Evolutionary conservation across 2,329 filamentous ascomycete species (phyloP).

Genomic region (Fusarium humuli): DNA sequence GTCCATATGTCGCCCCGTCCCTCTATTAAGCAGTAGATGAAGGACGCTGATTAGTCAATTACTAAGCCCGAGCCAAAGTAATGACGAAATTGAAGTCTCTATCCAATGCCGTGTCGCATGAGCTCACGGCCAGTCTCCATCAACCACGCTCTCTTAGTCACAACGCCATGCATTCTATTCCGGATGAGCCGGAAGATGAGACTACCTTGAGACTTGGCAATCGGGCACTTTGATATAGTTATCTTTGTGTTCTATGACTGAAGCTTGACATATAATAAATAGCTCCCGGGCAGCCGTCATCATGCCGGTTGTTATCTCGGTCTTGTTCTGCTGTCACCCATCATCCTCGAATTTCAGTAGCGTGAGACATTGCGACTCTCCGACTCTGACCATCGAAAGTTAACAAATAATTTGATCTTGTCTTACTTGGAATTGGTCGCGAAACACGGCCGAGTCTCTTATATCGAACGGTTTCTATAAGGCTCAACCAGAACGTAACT

Average conservation of each 20-base stretch:
- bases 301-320: background rate
- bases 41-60: slow-evolving; percentile 15
- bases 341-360: background rate
- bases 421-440: background rate
- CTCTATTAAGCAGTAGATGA: background rate
- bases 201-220: slow-evolving; percentile 23
- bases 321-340: background rate
- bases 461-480: slow-evolving; percentile 7
- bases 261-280: slow-evolving; percentile 39
- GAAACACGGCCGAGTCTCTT: background rate
- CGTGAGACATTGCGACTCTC: background rate
- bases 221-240: slow-evolving; percentile 6
- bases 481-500: slow-evolving; percentile 11
- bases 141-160: slow-evolving; percentile 37
- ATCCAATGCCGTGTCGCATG: slow-evolving; percentile 39
- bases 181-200: slow-evolving; percentile 40
- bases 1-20: background rate
- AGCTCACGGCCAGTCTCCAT: slow-evolving; percentile 34
- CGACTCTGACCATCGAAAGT: background rate
- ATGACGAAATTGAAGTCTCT: slow-evolving; percentile 26
- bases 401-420: background rate
- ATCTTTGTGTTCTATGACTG: slow-evolving; percentile 16
- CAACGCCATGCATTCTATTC: slow-evolving; percentile 36
- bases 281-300: slow-evolving; percentile 12
- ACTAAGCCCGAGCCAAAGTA: slow-evolving; percentile 16